A percentile compares a stretch with the other conserved stretches of the same genome.
Conservation (phyloP, 176 grass and related monocot genomes). For the Avena eriantha region DNA sequence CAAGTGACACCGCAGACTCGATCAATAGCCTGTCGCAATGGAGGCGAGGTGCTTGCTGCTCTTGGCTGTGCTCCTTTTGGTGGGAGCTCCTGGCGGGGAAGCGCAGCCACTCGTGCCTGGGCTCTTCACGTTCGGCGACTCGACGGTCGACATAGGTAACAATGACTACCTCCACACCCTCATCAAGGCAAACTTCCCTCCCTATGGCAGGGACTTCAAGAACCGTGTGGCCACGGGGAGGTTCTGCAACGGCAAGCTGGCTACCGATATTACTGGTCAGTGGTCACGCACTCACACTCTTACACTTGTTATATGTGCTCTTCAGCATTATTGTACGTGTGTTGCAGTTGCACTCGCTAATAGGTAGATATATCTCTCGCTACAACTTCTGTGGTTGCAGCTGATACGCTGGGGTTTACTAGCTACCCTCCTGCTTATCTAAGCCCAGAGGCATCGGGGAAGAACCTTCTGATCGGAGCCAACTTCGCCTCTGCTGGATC, state of each 20-base stretch:
- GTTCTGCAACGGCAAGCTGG: constrained; percentile 96
- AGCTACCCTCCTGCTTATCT: constrained; percentile 79
- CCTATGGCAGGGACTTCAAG: constrained; percentile 89
- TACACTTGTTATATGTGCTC: neutral
- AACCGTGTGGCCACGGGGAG: constrained; percentile 77
- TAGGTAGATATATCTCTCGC: neutral
- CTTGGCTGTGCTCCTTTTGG: constrained; percentile 51
- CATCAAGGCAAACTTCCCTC: constrained; percentile 84
- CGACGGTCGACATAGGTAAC: constrained; percentile 87
- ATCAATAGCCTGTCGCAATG: constrained; percentile 8
- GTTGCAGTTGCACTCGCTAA: constrained; percentile 5
- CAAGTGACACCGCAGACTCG: neutral
- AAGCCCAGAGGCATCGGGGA: constrained; percentile 80
- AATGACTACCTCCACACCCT: constrained; percentile 86
- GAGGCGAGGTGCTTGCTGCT: constrained; percentile 28
- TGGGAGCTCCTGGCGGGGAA: constrained; percentile 25
- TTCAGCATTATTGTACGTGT: neutral
- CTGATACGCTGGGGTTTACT: constrained; percentile 77
- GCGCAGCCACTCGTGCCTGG: constrained; percentile 84
- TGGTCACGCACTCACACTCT: neutral
- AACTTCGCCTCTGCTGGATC: constrained; percentile 97
- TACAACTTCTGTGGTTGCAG: constrained; percentile 47
- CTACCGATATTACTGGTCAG: constrained; percentile 90
- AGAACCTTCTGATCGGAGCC: constrained; percentile 87
- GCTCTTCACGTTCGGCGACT: constrained; percentile 86